Evolutionary conservation across 169 alveolate genomes (phyloP).

Genomic region (Cryptosporidium sp.): DNA sequence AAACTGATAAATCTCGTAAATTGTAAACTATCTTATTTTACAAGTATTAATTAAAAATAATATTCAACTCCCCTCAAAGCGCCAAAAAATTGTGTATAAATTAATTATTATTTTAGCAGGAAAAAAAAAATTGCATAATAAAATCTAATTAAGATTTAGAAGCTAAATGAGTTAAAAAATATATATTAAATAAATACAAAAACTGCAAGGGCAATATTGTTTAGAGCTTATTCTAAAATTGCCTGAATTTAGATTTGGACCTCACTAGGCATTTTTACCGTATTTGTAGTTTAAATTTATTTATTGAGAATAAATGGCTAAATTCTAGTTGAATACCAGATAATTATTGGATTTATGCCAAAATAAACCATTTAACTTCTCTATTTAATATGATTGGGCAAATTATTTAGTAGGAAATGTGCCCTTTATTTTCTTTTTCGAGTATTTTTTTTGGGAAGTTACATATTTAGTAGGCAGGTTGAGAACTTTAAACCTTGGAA

Average conservation of each 20-base stretch:
- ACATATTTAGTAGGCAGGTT: not conserved
- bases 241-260: too few relatives aligned
- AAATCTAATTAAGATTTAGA: not conserved
- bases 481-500: constrained; percentile 24
- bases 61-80: not conserved
- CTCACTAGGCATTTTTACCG: too few relatives aligned
- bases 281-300: not conserved
- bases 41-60: constrained; percentile 2
- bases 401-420: too few relatives aligned
- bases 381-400: not conserved
- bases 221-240: not conserved
- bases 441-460: not conserved
- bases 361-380: too few relatives aligned
- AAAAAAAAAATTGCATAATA: not conserved
- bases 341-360: too few relatives aligned
- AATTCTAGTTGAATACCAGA: not conserved
- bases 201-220: not conserved
- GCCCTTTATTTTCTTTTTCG: not conserved
- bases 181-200: too few relatives aligned
- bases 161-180: not conserved
- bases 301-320: too few relatives aligned
- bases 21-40: not conserved
- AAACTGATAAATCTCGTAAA: constrained; percentile 8
- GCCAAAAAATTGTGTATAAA: not conserved
- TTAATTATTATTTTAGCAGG: not conserved